Evolutionary conservation across 306 rosid genomes (phyloP), one percentile per base, ranked within the genome.

Genomic region (Trichosanthes cucumerina): DNA sequence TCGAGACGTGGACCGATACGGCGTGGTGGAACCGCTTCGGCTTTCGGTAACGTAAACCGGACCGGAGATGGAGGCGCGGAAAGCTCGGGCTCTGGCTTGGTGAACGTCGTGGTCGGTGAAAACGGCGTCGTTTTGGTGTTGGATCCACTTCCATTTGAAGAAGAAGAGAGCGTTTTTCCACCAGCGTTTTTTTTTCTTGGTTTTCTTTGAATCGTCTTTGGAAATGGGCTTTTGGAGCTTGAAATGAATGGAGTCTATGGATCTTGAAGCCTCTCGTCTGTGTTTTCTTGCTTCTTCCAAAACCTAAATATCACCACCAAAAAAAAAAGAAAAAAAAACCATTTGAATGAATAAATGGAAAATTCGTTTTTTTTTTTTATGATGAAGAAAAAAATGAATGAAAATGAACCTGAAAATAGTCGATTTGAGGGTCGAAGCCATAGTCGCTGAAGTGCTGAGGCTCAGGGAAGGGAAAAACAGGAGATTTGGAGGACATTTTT

Each of bases 371-470:
- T 26, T n/a, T 13, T 2, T 14, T 11, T 4, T 4, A 0, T 12
- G 36, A 34, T 0, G 16, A 3, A 16, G 23, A 33, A n/a, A 33
- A n/a, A 36, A 7, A 43, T 7, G 1, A 24, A 9, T 1, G 38
- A 12, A 65, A 75, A 15, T 2, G 46, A 75, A 95, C 99, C 90
- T 95, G 99, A 75, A 95, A 91, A 50, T 92, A 92, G 85, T 92
- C 92, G 83, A 91, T 80, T 81, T 92, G 97, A 23, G 98, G 93
- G 81, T 95, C 98, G 76, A 95, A 95, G 78, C 99, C 99, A 79
- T 95, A 95, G 88, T 95, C 99, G 71, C 93, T 91, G 86, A 89
- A 95, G 65, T 95, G 99, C 44, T 91, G 99, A 2, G 97, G 95
- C 46, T 93, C 86, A 9, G 96, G 88, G 64, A 92, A 87, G 16